Base-by-base conservation (phyloP, 148 eudicot genomes). In the Rhododendron kiyosumense region DNA sequence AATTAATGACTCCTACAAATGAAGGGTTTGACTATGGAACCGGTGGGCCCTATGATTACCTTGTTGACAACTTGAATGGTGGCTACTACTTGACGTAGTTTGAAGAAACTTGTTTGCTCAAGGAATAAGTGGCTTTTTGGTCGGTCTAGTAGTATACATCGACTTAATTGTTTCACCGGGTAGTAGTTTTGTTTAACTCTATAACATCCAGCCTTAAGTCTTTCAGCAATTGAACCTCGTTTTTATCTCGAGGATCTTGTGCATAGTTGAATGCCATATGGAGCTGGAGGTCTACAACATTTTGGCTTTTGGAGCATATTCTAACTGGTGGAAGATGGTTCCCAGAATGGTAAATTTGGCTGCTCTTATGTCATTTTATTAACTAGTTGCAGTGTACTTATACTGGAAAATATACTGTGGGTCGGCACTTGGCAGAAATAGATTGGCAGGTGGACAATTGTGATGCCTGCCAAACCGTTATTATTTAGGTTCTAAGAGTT, bases 31-130 rank as follows among this genome's bases (percentile, higher is more conserved):
- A 91, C 61, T 89, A 90, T 81, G 93, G 92, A 83, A 80, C 85
- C 30, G 90, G 86, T 86, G 90, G 88, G 36, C 92, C 93, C 10
- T 91, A 89, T 83, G 92, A 90, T 71, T 96, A 94, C 88, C 94
- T 94, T 71, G 94, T 90, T 32, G 97, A 94, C 81, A 88, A 92
- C 83, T 59, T 90, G 76, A 86, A 87, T 71, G 76, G 76, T 81
- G 98, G 92, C 79, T 94, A 94, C 83, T 94, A 91, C 85, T 73
- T 88, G 32, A 93, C 91, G 78, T 94, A 89, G 81, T 14, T 74
- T 49, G 87, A 57, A 57, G 74, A 86, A 73, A 75, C 36, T 45
- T 49, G 67, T 52, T 69, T 82, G 75, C 48, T 59, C 69, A 36
- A 65, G 82, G 85, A 87, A 87, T 74, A 85, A 89, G 82, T 3